A percentile compares a stretch with the other conserved stretches of the same genome.
Evolutionary conservation across 768 basidiomycete species (phyloP).

Genomic region (Mycena chlorophos): DNA sequence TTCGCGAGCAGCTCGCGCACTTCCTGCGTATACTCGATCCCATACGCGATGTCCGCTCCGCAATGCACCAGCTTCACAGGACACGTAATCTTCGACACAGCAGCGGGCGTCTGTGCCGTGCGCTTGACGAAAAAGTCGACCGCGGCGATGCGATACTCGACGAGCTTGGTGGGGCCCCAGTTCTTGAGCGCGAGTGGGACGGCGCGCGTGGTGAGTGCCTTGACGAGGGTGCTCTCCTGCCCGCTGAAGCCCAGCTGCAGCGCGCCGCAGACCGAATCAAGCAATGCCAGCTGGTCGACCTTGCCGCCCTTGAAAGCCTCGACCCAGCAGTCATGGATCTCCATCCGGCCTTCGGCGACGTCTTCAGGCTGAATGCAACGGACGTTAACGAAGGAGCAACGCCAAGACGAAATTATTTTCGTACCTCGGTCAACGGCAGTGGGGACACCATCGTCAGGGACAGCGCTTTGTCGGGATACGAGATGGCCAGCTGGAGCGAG

Average conservation of each 20-base stretch:
- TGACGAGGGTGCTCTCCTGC: too few species aligned
- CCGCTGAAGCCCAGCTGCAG: background rate
- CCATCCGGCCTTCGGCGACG: slow-evolving; percentile 18
- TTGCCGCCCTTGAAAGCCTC: slow-evolving; percentile 8
- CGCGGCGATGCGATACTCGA: slow-evolving; percentile 4
- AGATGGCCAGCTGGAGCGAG: slow-evolving; percentile 26
- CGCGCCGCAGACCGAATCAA: background rate
- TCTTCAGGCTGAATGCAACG: slow-evolving; percentile 21
- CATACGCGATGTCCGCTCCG: slow-evolving; percentile 23
- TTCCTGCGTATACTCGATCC: slow-evolving; percentile 3
- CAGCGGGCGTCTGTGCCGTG: slow-evolving; percentile 1
- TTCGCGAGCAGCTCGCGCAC: slow-evolving; percentile 6
- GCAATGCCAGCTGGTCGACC: background rate
- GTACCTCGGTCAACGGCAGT: slow-evolving; percentile 28
- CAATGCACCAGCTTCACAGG: slow-evolving; percentile 20
- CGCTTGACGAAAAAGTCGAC: slow-evolving; percentile 22
- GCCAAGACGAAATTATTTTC: background rate
- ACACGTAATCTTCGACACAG: slow-evolving; percentile 7
- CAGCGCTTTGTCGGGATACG: slow-evolving; percentile 24
- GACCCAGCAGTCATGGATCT: slow-evolving; percentile 20
- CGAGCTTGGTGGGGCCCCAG: slow-evolving; percentile 8
- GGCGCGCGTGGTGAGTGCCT: background rate
- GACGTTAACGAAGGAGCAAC: background rate
- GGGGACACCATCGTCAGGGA: slow-evolving; percentile 30
- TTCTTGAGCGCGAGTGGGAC: background rate